Conservation (phyloP, 2,329 filamentous ascomycete genomes). For the Neonectria neomacrospora region DNA sequence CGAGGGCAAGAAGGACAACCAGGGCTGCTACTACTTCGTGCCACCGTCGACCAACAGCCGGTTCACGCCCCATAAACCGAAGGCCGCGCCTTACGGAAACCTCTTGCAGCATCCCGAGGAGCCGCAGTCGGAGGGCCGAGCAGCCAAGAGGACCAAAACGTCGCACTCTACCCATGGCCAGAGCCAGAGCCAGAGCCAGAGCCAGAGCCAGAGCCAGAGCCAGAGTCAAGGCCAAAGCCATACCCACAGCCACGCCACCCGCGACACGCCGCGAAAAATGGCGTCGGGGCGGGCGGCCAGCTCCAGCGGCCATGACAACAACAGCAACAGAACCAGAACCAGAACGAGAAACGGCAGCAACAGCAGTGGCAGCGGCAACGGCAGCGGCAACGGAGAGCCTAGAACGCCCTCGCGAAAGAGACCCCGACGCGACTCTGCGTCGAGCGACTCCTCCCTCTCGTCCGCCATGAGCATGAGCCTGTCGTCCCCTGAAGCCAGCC, state of each 20-base stretch:
- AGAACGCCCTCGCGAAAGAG: conserved; percentile 53
- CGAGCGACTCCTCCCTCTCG: conserved; percentile 58
- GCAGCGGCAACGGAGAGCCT: conserved; percentile 32
- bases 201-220: neutral
- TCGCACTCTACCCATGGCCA: conserved; percentile 39
- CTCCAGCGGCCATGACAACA: neutral
- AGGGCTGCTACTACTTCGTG: conserved; percentile 65
- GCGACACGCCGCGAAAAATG: conserved; percentile 44
- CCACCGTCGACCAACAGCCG: conserved; percentile 57
- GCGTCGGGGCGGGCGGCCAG: conserved; percentile 25
- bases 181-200: neutral
- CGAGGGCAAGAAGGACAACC: conserved; percentile 65
- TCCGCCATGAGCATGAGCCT: conserved; percentile 53
- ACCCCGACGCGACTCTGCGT: conserved; percentile 51
- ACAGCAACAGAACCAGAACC: conserved; percentile 4
- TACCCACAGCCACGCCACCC: conserved; percentile 35
- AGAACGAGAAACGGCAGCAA: conserved; percentile 2
- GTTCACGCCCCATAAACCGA: conserved; percentile 57
- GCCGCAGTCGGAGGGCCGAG: conserved; percentile 42
- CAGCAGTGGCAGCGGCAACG: conserved; percentile 18
- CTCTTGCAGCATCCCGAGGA: conserved; percentile 53
- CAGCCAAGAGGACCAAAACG: conserved; percentile 52
- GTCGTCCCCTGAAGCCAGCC: conserved; percentile 52
- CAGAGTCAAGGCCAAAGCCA: conserved; percentile 25
- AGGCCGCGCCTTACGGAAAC: conserved; percentile 60